These are phyloP conservation scores for Fusarium burgessii DNA, from an alignment of 2,329 filamentous ascomycete species.

Conservation along the genomic window DNA sequence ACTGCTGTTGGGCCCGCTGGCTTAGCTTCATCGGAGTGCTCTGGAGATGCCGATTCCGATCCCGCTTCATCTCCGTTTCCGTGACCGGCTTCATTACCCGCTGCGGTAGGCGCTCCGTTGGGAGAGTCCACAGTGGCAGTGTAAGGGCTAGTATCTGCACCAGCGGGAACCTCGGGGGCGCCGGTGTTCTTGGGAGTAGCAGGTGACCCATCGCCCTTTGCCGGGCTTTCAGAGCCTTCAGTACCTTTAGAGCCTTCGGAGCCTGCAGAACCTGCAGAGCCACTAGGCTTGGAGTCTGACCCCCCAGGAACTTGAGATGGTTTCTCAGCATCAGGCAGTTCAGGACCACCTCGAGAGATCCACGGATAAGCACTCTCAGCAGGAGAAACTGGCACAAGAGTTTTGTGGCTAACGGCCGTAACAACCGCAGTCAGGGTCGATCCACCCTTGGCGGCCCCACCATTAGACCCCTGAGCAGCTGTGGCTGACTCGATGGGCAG, in stretches of 20 bases:
- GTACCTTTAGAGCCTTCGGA: neutral
- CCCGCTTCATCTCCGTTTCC: neutral
- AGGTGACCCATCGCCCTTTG: neutral
- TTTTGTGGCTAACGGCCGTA: neutral
- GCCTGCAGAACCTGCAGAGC: too few relatives aligned
- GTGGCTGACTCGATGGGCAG: conserved; percentile 18
- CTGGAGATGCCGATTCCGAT: neutral
- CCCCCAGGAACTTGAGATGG: neutral
- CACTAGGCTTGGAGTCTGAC: neutral
- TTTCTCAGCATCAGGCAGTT: neutral
- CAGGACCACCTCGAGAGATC: neutral
- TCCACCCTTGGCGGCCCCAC: neutral
- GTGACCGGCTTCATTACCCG: neutral
- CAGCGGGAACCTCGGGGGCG: neutral
- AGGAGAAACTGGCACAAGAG: neutral
- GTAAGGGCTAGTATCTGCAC: neutral
- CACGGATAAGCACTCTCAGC: neutral
- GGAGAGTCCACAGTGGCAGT: neutral
- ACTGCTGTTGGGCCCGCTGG: neutral
- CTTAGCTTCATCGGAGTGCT: neutral
- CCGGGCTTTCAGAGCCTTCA: too few relatives aligned
- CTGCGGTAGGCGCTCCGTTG: neutral
- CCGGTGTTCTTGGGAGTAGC: neutral
- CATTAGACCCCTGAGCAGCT: conserved; percentile 3
- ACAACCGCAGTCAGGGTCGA: neutral